Evolutionary conservation across 345 rosid genomes (phyloP).

Genomic region (Hevea brasiliensis): DNA sequence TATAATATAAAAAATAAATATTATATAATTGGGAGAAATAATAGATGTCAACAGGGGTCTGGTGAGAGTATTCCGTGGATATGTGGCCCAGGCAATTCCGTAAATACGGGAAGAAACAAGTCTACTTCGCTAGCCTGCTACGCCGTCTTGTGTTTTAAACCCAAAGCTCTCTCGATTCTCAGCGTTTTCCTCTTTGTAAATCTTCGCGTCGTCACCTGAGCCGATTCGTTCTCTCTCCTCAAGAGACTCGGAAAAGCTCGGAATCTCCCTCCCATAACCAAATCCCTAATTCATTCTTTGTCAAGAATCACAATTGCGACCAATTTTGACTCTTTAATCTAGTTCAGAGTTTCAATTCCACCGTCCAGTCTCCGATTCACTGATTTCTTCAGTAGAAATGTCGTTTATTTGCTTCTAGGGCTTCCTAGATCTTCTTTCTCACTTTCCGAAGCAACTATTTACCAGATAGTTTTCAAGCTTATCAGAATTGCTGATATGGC

Average conservation of each 20-base stretch:
- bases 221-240: background rate
- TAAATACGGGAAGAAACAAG: slow-evolving; percentile 20
- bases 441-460: slow-evolving; percentile 7
- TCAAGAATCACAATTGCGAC: background rate
- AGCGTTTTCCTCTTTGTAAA: background rate
- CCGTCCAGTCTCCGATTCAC: slow-evolving; percentile 25
- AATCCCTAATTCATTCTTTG: background rate
- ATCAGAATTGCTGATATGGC: slow-evolving; percentile 56
- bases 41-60: no score
- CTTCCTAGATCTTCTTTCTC: slow-evolving; percentile 21
- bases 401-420: slow-evolving; percentile 30
- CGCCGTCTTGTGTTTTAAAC: slow-evolving; percentile 14
- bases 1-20: no score
- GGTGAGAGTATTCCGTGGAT: no score
- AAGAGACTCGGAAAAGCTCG: slow-evolving; percentile 17
- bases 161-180: background rate
- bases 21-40: no score
- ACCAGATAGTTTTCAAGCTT: slow-evolving; percentile 34
- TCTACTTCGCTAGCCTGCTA: background rate
- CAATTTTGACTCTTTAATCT: background rate
- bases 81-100: slow-evolving; percentile 26
- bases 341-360: slow-evolving; percentile 22
- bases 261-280: background rate
- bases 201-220: background rate
- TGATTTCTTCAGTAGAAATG: slow-evolving; percentile 24